Conservation (phyloP, 139 green algal species). For the Chlorella sp. region DNA sequence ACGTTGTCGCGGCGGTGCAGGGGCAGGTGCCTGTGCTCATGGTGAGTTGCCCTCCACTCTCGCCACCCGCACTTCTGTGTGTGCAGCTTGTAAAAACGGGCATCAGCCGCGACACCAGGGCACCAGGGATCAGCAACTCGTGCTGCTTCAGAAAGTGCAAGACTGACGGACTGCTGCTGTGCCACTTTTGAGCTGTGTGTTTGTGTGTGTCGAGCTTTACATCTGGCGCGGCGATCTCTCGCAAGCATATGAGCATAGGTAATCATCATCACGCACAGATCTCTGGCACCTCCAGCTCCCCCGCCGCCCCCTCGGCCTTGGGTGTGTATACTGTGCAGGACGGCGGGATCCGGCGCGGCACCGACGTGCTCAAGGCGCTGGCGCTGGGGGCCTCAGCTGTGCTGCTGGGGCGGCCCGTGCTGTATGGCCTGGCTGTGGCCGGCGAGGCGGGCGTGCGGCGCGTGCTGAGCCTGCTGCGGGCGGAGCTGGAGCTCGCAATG, state of each 20-base stretch:
- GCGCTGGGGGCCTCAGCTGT: constrained; percentile 84
- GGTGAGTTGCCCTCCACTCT: too few relatives aligned
- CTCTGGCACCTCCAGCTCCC: too few relatives aligned
- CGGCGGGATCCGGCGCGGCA: constrained; percentile 83
- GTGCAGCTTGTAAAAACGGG: too few relatives aligned
- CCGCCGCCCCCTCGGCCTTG: too few relatives aligned
- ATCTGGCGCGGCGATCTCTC: too few relatives aligned
- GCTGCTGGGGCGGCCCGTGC: constrained; percentile 82
- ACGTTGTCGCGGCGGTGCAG: constrained; percentile 56
- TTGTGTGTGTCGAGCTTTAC: neutral
- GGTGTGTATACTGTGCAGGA: constrained; percentile 39
- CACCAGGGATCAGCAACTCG: too few relatives aligned
- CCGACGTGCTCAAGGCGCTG: constrained; percentile 89
- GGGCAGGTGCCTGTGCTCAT: constrained; percentile 76
- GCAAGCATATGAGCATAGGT: too few relatives aligned
- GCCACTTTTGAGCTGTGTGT: neutral
- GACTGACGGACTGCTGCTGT: neutral
- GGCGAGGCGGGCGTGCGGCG: constrained; percentile 61
- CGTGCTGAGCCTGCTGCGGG: constrained; percentile 45
- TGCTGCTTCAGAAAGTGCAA: too few relatives aligned
- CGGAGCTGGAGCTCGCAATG: constrained; percentile 62
- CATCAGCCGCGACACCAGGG: too few relatives aligned
- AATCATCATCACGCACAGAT: too few relatives aligned
- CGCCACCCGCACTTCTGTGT: too few relatives aligned
- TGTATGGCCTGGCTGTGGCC: constrained; percentile 80